phyloP scores from a whole-genome alignment of 192 early-diverging fungal species.

The Backusella sp. region DNA sequence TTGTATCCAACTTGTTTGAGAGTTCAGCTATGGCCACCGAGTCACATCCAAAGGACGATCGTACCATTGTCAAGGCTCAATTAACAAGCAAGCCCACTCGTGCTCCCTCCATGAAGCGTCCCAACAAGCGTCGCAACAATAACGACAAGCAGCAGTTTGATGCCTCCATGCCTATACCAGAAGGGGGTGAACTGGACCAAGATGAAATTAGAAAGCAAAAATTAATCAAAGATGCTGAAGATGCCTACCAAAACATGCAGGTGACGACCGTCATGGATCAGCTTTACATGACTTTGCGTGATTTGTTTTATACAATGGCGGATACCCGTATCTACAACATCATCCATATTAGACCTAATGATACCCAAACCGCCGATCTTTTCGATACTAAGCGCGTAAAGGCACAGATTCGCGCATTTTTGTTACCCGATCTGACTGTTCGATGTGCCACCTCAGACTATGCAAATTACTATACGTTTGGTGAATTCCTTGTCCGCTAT shows the following conservation, averaged over 20 bases:
- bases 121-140: slow-evolving; percentile 28
- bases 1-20: slow-evolving; percentile 74
- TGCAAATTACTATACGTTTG: slow-evolving; percentile 68
- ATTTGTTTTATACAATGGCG: slow-evolving; percentile 73
- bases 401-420: slow-evolving; percentile 67
- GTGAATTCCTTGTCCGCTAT: slow-evolving; percentile 76
- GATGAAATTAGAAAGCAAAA: slow-evolving; percentile 32
- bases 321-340: slow-evolving; percentile 83
- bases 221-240: slow-evolving; percentile 26
- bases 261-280: slow-evolving; percentile 55
- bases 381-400: slow-evolving; percentile 66
- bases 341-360: slow-evolving; percentile 77
- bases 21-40: slow-evolving; percentile 69
- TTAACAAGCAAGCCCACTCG: slow-evolving; percentile 70
- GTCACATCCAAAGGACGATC: slow-evolving; percentile 74
- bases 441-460: slow-evolving; percentile 64
- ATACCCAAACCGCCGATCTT: slow-evolving; percentile 41
- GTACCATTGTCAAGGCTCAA: slow-evolving; percentile 75
- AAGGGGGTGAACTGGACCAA: slow-evolving; percentile 24
- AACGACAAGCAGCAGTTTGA: neutral
- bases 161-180: slow-evolving; percentile 9
- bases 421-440: slow-evolving; percentile 67
- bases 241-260: slow-evolving; percentile 37
- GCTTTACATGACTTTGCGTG: slow-evolving; percentile 65
- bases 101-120: slow-evolving; percentile 63